Base-by-base conservation (phyloP, 371 early-diverging fungal species). In the Mortierella sp. region DNA sequence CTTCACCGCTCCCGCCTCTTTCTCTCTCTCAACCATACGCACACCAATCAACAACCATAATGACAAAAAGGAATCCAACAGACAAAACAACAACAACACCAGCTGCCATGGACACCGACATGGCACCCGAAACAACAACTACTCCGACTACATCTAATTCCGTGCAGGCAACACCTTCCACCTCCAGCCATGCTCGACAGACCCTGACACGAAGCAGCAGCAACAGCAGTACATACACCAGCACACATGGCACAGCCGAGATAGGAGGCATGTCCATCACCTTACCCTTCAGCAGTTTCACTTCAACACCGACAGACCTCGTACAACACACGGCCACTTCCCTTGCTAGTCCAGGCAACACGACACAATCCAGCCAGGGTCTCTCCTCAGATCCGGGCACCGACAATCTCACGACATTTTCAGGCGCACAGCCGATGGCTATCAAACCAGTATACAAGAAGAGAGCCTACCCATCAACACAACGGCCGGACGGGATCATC, bases 361-460 rank as follows among this genome's bases (percentile, higher is more conserved):
- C 38, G 21, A 21, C 18, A 29, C 41, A 48, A 29, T 12, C 75
- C 32, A 32, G 32, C 14, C 29, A 10, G 14, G 32, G 60, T 32
- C 14, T 29, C 32, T 29, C 60, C 16, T 21, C 21, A 51, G 51
- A 51, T 51, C 18, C 21, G 60, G 56, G 74, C 3, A 44, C 71
- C 49, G n/a, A 43, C 54, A 29, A 55, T 29, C 21, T 51, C 54
- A 24, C 55, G 32, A 32, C 58, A 72, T 1, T 11, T 49, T n/a
- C 38, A 27, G 63, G 43, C 48, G 78, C 78, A 0, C 32, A 71
- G 46, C 84, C 84, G 4, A 46, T 81, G n/a, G 81, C 84, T 14
- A 51, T 70, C 74, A 84, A 81, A 38, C 81, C 81, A 7, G 41
- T 74, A 1, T 81, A 84, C 55, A 81, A 75, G 68, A 84, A 78